Percentiles rank a stretch among this genome's conserved stretches.
phyloP scores from a whole-genome alignment of 768 basidiomycete genomes.

The Tricholoma saponaceum region DNA sequence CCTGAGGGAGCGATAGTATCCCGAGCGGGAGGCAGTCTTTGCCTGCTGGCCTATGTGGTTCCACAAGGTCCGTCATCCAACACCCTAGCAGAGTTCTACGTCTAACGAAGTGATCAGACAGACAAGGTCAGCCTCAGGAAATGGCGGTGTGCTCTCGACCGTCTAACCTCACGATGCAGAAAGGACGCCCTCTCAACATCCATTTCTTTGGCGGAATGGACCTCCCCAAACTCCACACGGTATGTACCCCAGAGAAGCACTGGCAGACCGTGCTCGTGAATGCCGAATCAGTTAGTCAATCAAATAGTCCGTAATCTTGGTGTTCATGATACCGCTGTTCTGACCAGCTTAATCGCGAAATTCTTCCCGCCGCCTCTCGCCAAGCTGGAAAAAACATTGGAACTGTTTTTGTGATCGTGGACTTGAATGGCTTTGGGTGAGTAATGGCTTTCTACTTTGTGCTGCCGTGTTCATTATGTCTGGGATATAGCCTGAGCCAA shows the following conservation, averaged over 20 bases:
- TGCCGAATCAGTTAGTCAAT: conserved; percentile 44
- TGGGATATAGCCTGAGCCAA: conserved; percentile 46
- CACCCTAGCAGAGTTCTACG: not conserved
- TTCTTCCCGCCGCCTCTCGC: conserved; percentile 62
- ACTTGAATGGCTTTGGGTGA: conserved; percentile 69
- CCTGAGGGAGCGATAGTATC: conserved; percentile 43
- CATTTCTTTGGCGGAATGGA: conserved; percentile 61
- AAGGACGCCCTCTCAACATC: conserved; percentile 70
- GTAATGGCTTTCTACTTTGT: conserved; percentile 12
- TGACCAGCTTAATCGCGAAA: conserved; percentile 50
- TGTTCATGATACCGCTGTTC: not conserved
- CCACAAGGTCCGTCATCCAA: conserved; percentile 51
- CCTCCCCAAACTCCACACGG: conserved; percentile 51
- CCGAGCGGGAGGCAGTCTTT: conserved; percentile 64
- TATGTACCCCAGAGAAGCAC: conserved; percentile 54
- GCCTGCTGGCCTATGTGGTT: conserved; percentile 79
- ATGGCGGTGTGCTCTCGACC: not conserved
- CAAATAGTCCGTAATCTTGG: not conserved
- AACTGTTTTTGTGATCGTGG: conserved; percentile 60
- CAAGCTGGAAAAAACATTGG: conserved; percentile 47
- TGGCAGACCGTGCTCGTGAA: conserved; percentile 64
- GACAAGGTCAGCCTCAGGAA: conserved; percentile 50
- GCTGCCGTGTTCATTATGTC: not conserved
- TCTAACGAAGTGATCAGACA: conserved; percentile 34
- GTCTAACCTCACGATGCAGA: conserved; percentile 28